Conservation (phyloP, 2,329 filamentous ascomycete species). For the Fusarium sp. region DNA sequence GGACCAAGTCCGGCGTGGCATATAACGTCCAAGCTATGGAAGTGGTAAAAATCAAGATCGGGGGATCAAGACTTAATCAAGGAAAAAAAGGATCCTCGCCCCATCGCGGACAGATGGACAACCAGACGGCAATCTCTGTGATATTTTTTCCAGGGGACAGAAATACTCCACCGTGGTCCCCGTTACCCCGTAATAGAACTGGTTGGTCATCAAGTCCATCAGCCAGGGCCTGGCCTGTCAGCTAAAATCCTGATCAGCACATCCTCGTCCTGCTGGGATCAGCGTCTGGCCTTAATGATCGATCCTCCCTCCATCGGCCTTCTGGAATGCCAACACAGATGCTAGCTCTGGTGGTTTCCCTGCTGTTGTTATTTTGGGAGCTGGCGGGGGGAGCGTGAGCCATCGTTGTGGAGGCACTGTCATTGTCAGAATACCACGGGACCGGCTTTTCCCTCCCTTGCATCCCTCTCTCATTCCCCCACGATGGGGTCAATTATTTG, state of each 20-base stretch:
- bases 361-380: conserved; percentile 39
- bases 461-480: conserved; percentile 16
- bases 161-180: conserved; percentile 24
- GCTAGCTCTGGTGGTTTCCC: conserved; percentile 33
- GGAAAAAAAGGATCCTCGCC: background rate
- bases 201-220: conserved; percentile 3
- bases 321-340: conserved; percentile 44
- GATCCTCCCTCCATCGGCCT: conserved; percentile 36
- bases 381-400: conserved; percentile 2
- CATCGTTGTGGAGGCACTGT: conserved; percentile 20
- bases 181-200: conserved; percentile 12
- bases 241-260: conserved; percentile 15
- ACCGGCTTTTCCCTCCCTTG: conserved; percentile 5
- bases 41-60: background rate
- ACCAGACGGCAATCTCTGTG: conserved; percentile 23
- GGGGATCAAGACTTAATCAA: conserved; percentile 7
- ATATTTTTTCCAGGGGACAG: conserved; percentile 33
- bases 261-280: conserved; percentile 34
- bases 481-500: conserved; percentile 18
- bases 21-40: conserved; percentile 2
- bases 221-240: conserved; percentile 16
- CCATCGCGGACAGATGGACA: conserved; percentile 9
- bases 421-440: conserved; percentile 11
- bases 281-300: conserved; percentile 30
- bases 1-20: conserved; percentile 15